phyloP scores from a whole-genome alignment of 108 stramenopile genomes.

The Parietichytrium sp. region DNA sequence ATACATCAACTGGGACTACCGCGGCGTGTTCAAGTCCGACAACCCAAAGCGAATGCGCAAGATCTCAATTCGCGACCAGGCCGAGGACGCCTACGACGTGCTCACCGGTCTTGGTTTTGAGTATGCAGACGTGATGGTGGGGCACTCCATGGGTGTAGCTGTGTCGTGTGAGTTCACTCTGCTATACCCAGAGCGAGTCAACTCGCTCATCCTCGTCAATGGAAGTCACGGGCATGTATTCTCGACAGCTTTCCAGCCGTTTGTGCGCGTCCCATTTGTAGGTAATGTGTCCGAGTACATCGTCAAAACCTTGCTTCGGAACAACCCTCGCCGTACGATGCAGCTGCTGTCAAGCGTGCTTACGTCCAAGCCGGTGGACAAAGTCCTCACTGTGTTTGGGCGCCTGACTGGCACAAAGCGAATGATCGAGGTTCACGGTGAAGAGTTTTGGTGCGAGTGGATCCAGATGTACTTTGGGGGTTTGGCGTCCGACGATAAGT shows the following conservation, averaged over 20 bases:
- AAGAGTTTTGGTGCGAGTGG: background rate
- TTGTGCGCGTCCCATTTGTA: constrained; percentile 1
- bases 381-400: background rate
- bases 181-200: background rate
- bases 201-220: background rate
- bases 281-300: background rate
- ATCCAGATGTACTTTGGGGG: constrained; percentile 4
- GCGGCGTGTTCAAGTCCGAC: background rate
- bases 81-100: constrained; percentile 28
- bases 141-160: background rate
- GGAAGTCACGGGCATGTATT: constrained; percentile 1
- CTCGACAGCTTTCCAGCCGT: background rate
- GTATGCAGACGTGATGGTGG: background rate
- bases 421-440: background rate
- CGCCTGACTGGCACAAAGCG: background rate
- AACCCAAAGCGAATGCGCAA: background rate
- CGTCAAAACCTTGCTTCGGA: background rate
- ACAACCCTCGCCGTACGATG: background rate
- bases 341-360: background rate
- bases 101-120: background rate
- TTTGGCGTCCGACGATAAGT: background rate
- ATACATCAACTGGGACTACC: too few species aligned
- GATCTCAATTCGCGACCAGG: constrained; percentile 20
- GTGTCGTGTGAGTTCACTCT: background rate
- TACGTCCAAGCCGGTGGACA: background rate